Conservation (phyloP, 352 stramenopile genomes). For the Globisporangium camurandrum region DNA sequence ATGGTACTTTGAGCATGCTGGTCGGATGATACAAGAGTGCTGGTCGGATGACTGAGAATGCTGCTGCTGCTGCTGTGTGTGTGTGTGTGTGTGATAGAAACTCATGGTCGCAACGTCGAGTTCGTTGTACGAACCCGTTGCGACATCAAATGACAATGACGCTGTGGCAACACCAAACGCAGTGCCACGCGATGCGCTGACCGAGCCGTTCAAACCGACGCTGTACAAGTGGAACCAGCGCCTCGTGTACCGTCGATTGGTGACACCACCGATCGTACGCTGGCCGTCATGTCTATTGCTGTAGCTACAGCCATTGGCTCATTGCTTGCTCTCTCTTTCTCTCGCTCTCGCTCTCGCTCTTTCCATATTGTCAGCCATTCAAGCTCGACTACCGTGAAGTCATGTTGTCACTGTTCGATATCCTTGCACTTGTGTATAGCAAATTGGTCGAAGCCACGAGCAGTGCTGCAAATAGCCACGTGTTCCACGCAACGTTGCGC, state of each 20-base stretch:
- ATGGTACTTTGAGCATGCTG: slow-evolving; percentile 34
- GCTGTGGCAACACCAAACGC: too few relatives aligned
- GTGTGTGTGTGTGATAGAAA: too few relatives aligned
- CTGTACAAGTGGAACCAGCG: slow-evolving; percentile 84
- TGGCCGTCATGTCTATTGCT: slow-evolving; percentile 1
- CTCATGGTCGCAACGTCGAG: slow-evolving; percentile 75
- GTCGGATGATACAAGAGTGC: background rate
- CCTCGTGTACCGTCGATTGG: slow-evolving; percentile 59
- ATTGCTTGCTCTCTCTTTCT: too few relatives aligned
- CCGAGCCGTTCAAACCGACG: slow-evolving; percentile 54
- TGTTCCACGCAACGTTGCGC: slow-evolving; percentile 72
- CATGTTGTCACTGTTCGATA: slow-evolving; percentile 74
- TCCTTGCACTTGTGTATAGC: slow-evolving; percentile 76
- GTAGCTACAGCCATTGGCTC: too few relatives aligned
- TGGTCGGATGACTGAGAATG: background rate
- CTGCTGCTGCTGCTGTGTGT: background rate
- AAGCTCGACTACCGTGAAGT: slow-evolving; percentile 76
- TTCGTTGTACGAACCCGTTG: slow-evolving; percentile 48
- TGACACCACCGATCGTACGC: slow-evolving; percentile 65
- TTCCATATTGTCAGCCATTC: slow-evolving; percentile 74
- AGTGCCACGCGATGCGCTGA: slow-evolving; percentile 30
- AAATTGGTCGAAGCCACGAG: slow-evolving; percentile 73
- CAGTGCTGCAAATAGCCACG: slow-evolving; percentile 58
- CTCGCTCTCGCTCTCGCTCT: too few relatives aligned
- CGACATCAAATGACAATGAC: slow-evolving; percentile 7